Evolutionary conservation across 768 basidiomycete species (phyloP).

Genomic region (Mycena maculata): DNA sequence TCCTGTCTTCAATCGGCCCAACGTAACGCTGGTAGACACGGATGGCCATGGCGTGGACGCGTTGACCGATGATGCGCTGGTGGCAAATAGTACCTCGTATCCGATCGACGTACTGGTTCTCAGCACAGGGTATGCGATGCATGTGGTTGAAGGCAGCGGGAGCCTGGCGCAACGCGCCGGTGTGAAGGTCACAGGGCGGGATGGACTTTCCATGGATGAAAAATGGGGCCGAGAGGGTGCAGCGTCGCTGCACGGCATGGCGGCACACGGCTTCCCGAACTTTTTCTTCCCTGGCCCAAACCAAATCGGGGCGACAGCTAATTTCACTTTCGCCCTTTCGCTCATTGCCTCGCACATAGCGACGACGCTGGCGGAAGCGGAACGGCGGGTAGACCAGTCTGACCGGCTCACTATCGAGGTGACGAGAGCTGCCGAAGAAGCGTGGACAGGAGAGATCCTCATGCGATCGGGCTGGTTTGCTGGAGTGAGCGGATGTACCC

Average conservation of each 20-base stretch:
- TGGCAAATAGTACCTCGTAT: slow-evolving; percentile 19
- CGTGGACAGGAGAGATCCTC: slow-evolving; percentile 8
- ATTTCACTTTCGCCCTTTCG: slow-evolving; percentile 14
- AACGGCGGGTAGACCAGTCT: neutral
- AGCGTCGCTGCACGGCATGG: slow-evolving; percentile 30
- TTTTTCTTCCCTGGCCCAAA: slow-evolving; percentile 25
- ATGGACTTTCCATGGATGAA: slow-evolving; percentile 22
- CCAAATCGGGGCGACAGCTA: slow-evolving; percentile 18
- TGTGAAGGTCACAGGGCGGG: slow-evolving; percentile 11
- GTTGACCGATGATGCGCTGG: neutral
- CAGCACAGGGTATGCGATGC: slow-evolving; percentile 20
- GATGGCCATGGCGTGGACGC: slow-evolving; percentile 30
- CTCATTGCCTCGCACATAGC: slow-evolving; percentile 21
- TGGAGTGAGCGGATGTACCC: slow-evolving; percentile 21
- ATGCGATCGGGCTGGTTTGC: slow-evolving; percentile 20
- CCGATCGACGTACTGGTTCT: slow-evolving; percentile 28
- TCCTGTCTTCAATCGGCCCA: slow-evolving; percentile 30
- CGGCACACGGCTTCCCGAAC: slow-evolving; percentile 31
- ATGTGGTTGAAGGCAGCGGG: neutral
- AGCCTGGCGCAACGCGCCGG: neutral
- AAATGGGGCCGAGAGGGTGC: slow-evolving; percentile 20
- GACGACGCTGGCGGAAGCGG: slow-evolving; percentile 1
- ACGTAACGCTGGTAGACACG: slow-evolving; percentile 36
- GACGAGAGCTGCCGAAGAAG: slow-evolving; percentile 20
- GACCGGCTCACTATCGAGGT: slow-evolving; percentile 13